Evolutionary conservation across 2,329 filamentous ascomycete genomes (phyloP).

Genomic region (Corniculantispora saksenae): DNA sequence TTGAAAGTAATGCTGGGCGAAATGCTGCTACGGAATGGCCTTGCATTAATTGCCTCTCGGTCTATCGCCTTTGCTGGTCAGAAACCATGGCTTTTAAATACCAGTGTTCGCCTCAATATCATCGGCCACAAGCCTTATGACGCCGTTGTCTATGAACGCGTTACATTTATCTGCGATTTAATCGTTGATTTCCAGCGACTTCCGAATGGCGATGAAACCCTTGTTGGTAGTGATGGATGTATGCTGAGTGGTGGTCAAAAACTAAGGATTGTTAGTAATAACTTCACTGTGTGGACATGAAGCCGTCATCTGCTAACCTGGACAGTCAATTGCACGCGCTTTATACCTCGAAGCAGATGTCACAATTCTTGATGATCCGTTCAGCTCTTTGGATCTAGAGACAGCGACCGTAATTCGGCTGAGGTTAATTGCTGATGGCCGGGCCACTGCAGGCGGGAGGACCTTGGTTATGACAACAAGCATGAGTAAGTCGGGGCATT

Average conservation of each 20-base stretch:
- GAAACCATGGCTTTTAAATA: conserved; percentile 45
- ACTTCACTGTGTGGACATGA: not conserved
- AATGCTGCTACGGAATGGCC: not conserved
- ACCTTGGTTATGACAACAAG: conserved; percentile 12
- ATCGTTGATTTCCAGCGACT: not conserved
- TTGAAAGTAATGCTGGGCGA: conserved; percentile 10
- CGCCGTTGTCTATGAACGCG: not conserved
- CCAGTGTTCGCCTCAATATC: conserved; percentile 41
- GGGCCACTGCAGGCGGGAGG: not conserved
- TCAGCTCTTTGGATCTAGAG: conserved; percentile 6
- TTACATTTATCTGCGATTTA: not conserved
- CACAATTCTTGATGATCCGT: conserved; percentile 8
- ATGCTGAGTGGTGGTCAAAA: conserved; percentile 13
- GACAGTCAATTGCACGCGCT: conserved; percentile 4
- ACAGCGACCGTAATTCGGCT: not conserved
- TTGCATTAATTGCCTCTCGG: not conserved
- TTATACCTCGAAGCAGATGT: not conserved
- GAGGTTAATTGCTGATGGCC: not conserved
- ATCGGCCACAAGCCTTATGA: conserved; percentile 27
- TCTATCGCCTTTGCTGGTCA: conserved; percentile 27
- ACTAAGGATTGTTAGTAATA: not conserved
- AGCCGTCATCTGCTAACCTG: not conserved
- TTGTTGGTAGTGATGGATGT: not conserved
- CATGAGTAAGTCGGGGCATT: conserved; percentile 16
- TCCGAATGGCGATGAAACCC: conserved; percentile 4